These are phyloP conservation scores for Dimocarpus longan DNA, from an alignment of 345 rosid genomes.

Conservation along the genomic window DNA sequence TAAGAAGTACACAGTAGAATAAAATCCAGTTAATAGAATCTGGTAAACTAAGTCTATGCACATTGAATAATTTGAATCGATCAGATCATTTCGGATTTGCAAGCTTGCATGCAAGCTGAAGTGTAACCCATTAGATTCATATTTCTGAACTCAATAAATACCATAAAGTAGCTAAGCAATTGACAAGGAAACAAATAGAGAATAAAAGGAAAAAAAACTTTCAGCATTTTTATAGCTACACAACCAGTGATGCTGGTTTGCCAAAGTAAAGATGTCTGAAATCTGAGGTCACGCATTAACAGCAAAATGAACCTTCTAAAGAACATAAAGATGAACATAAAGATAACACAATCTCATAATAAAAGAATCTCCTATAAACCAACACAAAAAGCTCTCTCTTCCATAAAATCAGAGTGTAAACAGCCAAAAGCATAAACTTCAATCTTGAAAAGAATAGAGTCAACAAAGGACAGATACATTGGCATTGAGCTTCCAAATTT, in stretches of 20 bases:
- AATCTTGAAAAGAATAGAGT: not conserved
- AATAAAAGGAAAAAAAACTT: not conserved
- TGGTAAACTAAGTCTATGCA: not conserved
- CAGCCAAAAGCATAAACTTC: not conserved
- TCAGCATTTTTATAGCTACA: not conserved
- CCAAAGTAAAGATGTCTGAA: not conserved
- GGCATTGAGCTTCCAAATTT: constrained; percentile 19
- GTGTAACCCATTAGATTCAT: not conserved
- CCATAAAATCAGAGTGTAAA: not conserved
- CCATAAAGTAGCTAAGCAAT: not conserved
- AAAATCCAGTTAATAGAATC: not conserved
- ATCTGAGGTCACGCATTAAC: not conserved
- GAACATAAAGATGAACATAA: not conserved
- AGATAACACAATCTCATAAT: constrained; percentile 3
- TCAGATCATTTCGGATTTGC: not conserved
- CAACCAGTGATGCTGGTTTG: not conserved
- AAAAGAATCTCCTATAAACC: not conserved
- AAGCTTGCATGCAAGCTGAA: not conserved
- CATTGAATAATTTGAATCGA: not conserved
- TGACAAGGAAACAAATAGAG: not conserved
- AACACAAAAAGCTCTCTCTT: not conserved
- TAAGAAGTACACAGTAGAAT: no score
- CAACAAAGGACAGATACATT: not conserved
- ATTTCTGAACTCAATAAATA: not conserved
- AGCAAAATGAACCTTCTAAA: not conserved